A percentile compares a stretch with the other conserved stretches of the same genome.
phyloP scores from a whole-genome alignment of 345 rosid genomes.

The Leavenworthia alabamica region DNA sequence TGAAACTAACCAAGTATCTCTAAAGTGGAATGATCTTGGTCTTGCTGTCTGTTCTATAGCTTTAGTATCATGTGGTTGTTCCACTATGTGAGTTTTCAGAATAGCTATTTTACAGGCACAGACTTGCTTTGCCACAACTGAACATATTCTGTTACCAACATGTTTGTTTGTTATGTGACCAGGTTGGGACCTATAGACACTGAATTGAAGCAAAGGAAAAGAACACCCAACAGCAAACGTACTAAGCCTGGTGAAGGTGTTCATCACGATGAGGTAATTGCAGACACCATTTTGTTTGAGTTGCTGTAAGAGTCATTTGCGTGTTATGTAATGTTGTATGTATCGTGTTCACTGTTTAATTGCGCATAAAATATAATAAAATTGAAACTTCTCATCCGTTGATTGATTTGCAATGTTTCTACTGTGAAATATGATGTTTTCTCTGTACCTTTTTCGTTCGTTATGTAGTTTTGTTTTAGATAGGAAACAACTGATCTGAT shows the following conservation, averaged over 20 bases:
- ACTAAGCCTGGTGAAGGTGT: conserved; percentile 47
- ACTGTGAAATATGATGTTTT: background rate
- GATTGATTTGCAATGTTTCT: background rate
- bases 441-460: background rate
- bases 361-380: background rate
- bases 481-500: conserved; percentile 3
- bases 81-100: conserved; percentile 63
- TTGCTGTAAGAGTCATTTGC: background rate
- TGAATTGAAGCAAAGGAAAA: conserved; percentile 64
- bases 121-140: background rate
- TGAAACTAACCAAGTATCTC: conserved; percentile 36
- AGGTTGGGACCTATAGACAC: conserved; percentile 93
- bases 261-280: conserved; percentile 69
- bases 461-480: background rate
- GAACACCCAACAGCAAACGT: conserved; percentile 35
- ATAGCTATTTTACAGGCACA: background rate
- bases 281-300: background rate
- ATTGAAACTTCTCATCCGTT: background rate
- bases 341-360: no score
- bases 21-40: conserved; percentile 79
- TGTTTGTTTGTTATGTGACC: background rate
- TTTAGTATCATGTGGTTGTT: conserved; percentile 45
- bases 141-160: background rate
- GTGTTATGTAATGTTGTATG: background rate
- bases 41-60: conserved; percentile 47